These are phyloP conservation scores for Fusarium caatingaense DNA, from an alignment of 2,329 filamentous ascomycete species.

Conservation along the genomic window DNA sequence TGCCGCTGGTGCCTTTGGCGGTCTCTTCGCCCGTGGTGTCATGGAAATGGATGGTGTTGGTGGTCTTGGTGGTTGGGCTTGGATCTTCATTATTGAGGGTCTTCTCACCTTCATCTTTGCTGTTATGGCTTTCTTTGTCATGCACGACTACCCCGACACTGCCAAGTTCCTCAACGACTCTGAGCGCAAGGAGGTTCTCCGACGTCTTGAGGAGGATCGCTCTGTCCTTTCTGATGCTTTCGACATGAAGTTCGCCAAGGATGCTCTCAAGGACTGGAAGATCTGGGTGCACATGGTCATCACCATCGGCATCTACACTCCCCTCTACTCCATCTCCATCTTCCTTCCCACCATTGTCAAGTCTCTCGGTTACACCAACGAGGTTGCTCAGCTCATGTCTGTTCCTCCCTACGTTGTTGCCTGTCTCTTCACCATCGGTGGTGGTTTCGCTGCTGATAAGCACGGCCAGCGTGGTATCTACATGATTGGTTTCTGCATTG, in stretches of 20 bases:
- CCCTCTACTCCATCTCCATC: conserved; percentile 54
- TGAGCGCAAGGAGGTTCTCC: conserved; percentile 58
- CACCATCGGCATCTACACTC: conserved; percentile 67
- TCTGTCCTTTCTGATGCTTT: conserved; percentile 66
- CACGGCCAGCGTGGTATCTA: conserved; percentile 53
- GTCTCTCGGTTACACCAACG: conserved; percentile 52
- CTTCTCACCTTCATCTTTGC: conserved; percentile 60
- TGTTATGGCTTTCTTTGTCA: conserved; percentile 60
- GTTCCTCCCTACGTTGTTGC: conserved; percentile 55
- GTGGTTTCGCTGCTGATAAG: conserved; percentile 58
- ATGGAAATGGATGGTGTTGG: conserved; percentile 66
- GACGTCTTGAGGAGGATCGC: conserved; percentile 57
- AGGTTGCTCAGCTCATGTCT: conserved; percentile 53
- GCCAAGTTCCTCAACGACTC: conserved; percentile 60
- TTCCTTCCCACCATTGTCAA: conserved; percentile 54
- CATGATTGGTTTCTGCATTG: conserved; percentile 53
- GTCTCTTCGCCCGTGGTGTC: conserved; percentile 69
- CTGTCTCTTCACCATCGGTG: conserved; percentile 51
- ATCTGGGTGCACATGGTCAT: conserved; percentile 67
- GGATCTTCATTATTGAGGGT: conserved; percentile 82
- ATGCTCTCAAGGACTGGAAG: conserved; percentile 70
- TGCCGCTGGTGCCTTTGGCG: conserved; percentile 71
- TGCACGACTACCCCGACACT: conserved; percentile 69
- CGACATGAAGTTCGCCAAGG: conserved; percentile 63
- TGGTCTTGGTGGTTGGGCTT: conserved; percentile 73